These are phyloP conservation scores for Lavandula angustifolia DNA, from an alignment of 257 asterid genomes.

Conservation along the genomic window DNA sequence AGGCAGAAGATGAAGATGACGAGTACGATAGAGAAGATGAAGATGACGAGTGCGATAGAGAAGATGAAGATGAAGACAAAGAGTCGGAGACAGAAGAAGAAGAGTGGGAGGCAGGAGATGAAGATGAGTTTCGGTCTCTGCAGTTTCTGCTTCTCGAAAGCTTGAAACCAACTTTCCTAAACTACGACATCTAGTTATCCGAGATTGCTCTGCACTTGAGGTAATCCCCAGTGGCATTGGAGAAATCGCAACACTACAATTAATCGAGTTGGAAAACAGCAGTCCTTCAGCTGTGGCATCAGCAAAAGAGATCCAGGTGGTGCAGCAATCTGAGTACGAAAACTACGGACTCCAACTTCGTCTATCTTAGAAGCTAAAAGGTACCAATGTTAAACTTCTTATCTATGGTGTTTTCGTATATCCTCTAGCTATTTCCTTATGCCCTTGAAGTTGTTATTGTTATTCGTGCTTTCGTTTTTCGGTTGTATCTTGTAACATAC, in stretches of 20 bases:
- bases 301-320: slow-evolving; percentile 34
- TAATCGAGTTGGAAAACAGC: slow-evolving; percentile 30
- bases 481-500: too few species aligned
- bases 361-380: too few species aligned
- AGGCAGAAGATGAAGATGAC: too few species aligned
- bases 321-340: slow-evolving; percentile 17
- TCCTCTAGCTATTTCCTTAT: too few species aligned
- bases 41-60: too few species aligned
- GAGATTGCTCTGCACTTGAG: not conserved
- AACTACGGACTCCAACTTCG: too few species aligned
- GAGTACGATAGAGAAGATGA: too few species aligned
- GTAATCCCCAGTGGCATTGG: not conserved
- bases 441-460: too few species aligned
- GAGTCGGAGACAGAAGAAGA: not conserved
- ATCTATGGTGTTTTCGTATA: too few species aligned
- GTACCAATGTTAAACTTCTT: too few species aligned
- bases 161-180: slow-evolving; percentile 26
- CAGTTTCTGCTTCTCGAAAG: not conserved
- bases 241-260: slow-evolving; percentile 29
- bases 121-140: not conserved
- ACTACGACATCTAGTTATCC: not conserved
- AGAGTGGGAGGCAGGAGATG: not conserved
- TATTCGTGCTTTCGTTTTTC: too few species aligned
- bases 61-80: not conserved
- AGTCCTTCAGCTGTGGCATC: not conserved